Conservation (phyloP, 805 yeast genomes). For the Spathaspora arborariae region DNA sequence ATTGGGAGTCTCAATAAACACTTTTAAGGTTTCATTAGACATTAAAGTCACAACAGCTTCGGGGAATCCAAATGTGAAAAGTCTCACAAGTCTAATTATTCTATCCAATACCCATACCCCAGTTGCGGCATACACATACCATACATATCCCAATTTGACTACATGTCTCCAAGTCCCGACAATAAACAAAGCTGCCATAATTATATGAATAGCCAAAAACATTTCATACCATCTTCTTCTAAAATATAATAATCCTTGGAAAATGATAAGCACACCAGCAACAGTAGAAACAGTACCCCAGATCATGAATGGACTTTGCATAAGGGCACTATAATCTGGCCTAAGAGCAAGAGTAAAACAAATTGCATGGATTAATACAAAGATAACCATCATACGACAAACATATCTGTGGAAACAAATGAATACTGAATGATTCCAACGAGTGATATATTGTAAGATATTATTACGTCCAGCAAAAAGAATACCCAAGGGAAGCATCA, state of each 20-base stretch:
- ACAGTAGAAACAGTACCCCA: constrained; percentile 26
- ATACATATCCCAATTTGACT: constrained; percentile 30
- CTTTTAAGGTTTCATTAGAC: constrained; percentile 44
- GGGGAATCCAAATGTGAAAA: constrained; percentile 58
- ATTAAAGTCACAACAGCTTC: constrained; percentile 39
- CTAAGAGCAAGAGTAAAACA: constrained; percentile 12
- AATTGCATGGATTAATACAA: constrained; percentile 25
- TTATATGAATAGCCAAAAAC: constrained; percentile 54
- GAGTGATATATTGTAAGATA: constrained; percentile 33
- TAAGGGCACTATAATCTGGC: constrained; percentile 7
- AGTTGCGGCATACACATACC: constrained; percentile 45
- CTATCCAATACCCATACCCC: constrained; percentile 74
- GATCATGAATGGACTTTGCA: constrained; percentile 13
- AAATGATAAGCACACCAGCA: constrained; percentile 37
- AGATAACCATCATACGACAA: constrained; percentile 15
- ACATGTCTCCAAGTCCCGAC: constrained; percentile 48
- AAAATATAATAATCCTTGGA: constrained; percentile 43
- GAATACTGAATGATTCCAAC: constrained; percentile 30
- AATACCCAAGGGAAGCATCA: constrained; percentile 47
- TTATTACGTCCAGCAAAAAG: constrained; percentile 57
- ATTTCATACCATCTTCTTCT: constrained; percentile 47
- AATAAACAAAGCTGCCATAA: constrained; percentile 45
- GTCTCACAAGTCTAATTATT: constrained; percentile 48
- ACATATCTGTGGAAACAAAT: constrained; percentile 24
- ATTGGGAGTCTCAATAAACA: constrained; percentile 48